Evolutionary conservation across 2,329 filamentous ascomycete genomes (phyloP), one percentile per base, ranked within the genome.

Genomic region (Diplocarpon mali): DNA sequence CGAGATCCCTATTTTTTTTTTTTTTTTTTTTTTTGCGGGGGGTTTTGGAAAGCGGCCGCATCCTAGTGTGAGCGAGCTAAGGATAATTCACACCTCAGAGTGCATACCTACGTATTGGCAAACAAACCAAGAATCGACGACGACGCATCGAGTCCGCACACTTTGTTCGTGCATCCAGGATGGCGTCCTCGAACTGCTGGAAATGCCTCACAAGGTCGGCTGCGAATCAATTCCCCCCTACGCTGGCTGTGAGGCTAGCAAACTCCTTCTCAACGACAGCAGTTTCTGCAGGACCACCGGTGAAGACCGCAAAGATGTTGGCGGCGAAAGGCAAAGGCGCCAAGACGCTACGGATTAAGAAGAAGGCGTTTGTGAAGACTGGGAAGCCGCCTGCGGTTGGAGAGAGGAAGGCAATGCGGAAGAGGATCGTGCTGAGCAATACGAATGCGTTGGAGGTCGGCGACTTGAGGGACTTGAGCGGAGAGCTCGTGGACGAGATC

Each of bases 371-470:
- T 42, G 46, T 50, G 38, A 50, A 52, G 46, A 51, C 52, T 3
- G 58, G 57, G 14, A 76, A 73, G 64, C 71, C 78, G 13, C 83
- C 84, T 15, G 69, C 69, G 11, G 72, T 78, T 2, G 90, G 89
- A 53, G 89, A 95, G 71, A 79, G 89, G 54, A 94, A 88, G 67
- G 85, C 85, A 24, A 71, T 85, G 61, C 80, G 88, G 53, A 95
- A 93, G 70, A 80, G 85, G 55, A 85, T 98, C 58, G 80, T 93
- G 48, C 78, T 98, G 49, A 90, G 83, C 70, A 98, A 96, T 68
- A 84, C 85, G 64, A 96, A 95, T 67, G 92, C 92, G 40, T 69
- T 95, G 31, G 77, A 82, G 48, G 83, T 96, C 7, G 61, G 70
- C 17, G 83, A 78, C 10, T 70, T 94, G 54, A 66, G 72, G 48